Evolutionary conservation across 139 green algal genomes (phyloP).

Genomic region (Chlorella sp.): DNA sequence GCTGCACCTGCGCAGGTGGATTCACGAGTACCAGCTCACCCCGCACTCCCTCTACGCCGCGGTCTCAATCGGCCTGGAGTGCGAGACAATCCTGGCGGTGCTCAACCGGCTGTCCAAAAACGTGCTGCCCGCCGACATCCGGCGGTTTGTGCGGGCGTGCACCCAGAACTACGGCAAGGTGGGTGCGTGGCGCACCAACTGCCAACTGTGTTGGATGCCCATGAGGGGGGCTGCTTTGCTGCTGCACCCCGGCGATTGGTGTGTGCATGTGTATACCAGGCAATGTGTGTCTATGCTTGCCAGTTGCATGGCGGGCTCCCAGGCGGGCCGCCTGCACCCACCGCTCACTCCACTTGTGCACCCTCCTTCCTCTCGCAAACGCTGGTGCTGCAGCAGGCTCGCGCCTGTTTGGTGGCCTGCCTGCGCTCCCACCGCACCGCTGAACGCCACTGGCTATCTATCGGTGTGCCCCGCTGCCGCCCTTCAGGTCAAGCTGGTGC

Average conservation of each 20-base stretch:
- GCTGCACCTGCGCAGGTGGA: background rate
- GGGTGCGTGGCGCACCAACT: no score
- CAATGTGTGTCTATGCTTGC: no score
- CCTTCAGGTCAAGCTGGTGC: slow-evolving; percentile 96
- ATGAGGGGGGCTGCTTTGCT: no score
- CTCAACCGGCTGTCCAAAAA: slow-evolving; percentile 88
- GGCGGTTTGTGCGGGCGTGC: slow-evolving; percentile 85
- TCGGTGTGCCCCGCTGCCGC: no score
- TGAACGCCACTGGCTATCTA: no score
- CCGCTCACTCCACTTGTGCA: background rate
- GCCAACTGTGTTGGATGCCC: no score
- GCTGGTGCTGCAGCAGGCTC: no score
- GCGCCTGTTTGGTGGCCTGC: background rate
- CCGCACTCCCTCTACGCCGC: slow-evolving; percentile 97
- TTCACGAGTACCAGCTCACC: slow-evolving; percentile 89
- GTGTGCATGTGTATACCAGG: no score
- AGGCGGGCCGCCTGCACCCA: background rate
- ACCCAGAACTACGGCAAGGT: slow-evolving; percentile 98
- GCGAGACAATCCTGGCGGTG: slow-evolving; percentile 91
- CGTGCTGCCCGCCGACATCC: slow-evolving; percentile 71
- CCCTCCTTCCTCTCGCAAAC: background rate
- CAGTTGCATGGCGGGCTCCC: no score
- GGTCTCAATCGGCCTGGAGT: slow-evolving; percentile 94
- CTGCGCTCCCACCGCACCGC: no score
- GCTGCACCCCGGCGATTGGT: no score